Base-by-base conservation (phyloP, 2,329 filamentous ascomycete genomes). In the Alternaria metachromatica region DNA sequence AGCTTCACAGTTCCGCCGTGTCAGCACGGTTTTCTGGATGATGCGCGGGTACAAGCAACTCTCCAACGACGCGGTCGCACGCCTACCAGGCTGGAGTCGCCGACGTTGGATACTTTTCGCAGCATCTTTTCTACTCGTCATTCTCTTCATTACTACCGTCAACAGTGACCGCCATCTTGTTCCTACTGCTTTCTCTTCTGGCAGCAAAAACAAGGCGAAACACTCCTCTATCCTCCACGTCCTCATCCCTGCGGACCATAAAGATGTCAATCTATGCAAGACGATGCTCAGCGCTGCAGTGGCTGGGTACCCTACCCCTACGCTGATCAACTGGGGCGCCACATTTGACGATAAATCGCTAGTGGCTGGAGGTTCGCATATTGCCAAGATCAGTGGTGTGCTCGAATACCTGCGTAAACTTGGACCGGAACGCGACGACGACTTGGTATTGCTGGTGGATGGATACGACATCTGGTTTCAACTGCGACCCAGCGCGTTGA, bases 381-480 rank as follows among this genome's bases (percentile, higher is more conserved):
- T 56, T 1, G 54, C 54, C 23, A 56, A 56, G 26, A 56, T 56
- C 25, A 56, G 54, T 11, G 54, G 54, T 25, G 54, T 56, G 41
- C 41, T 45, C n/a, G 54, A 30, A 43, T 56, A 56, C 13, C 25
- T 56, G 43, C 23, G 18, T 15, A 46, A 23, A 12, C 43, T 56
- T 23, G 54, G 54, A 1, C 54, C 54, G 11, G 54, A 56, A 28
- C 41, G 54, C 25, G 54, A 56, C 43, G 41, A 56, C 25, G 54
- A 56, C 12, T 11, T 56, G 15, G 3, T 56, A 9, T 15, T 56
- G 43, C 18, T 56, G 7, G 54, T 56, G 37, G 54, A 56, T 26
- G 54, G 54, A 11, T 56, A 56, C 43, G 54, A 56, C 11, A 56
- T 56, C 54, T 56, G 54, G 54, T 56, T 56, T 18, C 54, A 56